Conservation (phyloP, 768 basidiomycete species). For the Lentinula boryana region DNA sequence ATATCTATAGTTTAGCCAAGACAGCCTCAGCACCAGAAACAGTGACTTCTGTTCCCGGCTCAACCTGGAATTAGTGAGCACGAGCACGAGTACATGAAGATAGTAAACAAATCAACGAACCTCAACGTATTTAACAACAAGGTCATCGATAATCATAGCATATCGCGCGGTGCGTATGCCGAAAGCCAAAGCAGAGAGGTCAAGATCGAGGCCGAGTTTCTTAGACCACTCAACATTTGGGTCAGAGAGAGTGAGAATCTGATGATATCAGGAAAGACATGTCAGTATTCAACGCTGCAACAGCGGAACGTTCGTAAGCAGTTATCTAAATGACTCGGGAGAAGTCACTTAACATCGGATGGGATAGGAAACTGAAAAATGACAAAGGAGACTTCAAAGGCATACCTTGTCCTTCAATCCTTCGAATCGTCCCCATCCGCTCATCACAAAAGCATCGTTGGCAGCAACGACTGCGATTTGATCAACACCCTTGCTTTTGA, state of each 20-base stretch:
- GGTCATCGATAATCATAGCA: slow-evolving; percentile 61
- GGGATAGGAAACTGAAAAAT: background rate
- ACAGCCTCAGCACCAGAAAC: slow-evolving; percentile 56
- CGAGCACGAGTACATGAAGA: slow-evolving; percentile 11
- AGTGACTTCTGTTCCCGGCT: slow-evolving; percentile 43
- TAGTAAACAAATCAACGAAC: slow-evolving; percentile 26
- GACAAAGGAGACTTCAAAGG: slow-evolving; percentile 12
- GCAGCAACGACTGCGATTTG: slow-evolving; percentile 68
- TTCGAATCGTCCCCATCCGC: slow-evolving; percentile 54
- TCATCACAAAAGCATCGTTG: slow-evolving; percentile 75
- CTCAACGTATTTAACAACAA: slow-evolving; percentile 61
- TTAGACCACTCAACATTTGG: slow-evolving; percentile 49
- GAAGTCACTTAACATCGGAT: background rate
- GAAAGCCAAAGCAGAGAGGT: slow-evolving; percentile 42
- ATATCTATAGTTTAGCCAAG: slow-evolving; percentile 36
- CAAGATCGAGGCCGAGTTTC: slow-evolving; percentile 46
- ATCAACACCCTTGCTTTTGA: slow-evolving; percentile 72
- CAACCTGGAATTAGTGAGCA: slow-evolving; percentile 30
- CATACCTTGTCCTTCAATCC: slow-evolving; percentile 65
- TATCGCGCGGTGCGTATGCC: slow-evolving; percentile 58
- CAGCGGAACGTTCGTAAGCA: no score
- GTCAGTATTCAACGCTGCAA: no score
- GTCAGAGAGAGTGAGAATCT: slow-evolving; percentile 62
- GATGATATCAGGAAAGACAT: background rate
- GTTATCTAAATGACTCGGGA: background rate